These are phyloP conservation scores for Cercospora zeae-maydis DNA, from an alignment of 2,329 filamentous ascomycete genomes.

Conservation along the genomic window DNA sequence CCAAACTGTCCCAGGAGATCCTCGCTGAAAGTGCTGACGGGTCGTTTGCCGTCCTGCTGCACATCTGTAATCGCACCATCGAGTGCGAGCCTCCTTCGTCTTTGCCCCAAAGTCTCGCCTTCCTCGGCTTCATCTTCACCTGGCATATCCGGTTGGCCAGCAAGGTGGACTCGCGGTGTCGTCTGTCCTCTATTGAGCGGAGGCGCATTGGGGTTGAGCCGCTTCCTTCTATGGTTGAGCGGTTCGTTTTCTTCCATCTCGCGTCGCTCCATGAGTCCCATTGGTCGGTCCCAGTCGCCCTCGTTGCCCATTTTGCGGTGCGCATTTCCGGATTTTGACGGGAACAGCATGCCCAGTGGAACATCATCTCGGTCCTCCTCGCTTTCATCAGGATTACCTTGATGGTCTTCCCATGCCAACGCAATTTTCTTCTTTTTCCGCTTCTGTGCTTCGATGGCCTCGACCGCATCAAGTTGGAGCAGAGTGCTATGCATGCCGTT, in stretches of 20 bases:
- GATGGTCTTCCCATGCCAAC: conserved; percentile 81
- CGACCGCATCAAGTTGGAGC: conserved; percentile 84
- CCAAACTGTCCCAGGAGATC: conserved; percentile 67
- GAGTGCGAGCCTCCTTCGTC: conserved; percentile 60
- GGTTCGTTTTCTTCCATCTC: conserved; percentile 92
- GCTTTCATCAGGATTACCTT: conserved; percentile 46
- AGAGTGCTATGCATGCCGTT: conserved; percentile 88
- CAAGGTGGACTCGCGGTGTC: conserved; percentile 28
- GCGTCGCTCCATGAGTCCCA: conserved; percentile 74
- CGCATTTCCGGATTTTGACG: conserved; percentile 54
- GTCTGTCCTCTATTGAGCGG: conserved; percentile 20
- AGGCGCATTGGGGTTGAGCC: conserved; percentile 47
- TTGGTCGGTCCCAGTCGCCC: conserved; percentile 56
- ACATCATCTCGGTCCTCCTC: conserved; percentile 70
- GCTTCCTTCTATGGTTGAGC: conserved; percentile 69
- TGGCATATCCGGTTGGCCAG: conserved; percentile 29
- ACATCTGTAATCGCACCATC: conserved; percentile 43
- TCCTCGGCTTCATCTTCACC: conserved; percentile 41
- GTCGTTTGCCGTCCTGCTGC: conserved; percentile 30
- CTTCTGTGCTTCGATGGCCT: conserved; percentile 74
- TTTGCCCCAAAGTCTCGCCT: conserved; percentile 64
- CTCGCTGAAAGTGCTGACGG: conserved; percentile 61
- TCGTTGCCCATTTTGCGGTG: conserved; percentile 43
- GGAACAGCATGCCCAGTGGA: conserved; percentile 76
- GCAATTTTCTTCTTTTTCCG: conserved; percentile 73